Evolutionary conservation across 164 flowering plant species (phyloP), one percentile per base, ranked within the genome.

Genomic region (Warburgia ugandensis): DNA sequence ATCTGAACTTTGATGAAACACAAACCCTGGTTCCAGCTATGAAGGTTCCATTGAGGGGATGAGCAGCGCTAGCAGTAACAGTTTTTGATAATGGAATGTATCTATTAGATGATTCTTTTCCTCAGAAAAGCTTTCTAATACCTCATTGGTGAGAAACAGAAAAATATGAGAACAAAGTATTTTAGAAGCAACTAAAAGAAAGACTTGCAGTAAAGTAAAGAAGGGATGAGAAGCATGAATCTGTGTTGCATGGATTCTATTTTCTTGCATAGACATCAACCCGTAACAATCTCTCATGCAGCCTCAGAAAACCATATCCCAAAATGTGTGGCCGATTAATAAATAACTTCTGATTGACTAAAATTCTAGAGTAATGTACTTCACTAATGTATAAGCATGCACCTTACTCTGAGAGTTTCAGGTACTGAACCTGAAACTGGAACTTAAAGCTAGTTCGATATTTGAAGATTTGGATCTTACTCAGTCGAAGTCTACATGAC

Each of bases 1-100:
- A 38, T 19, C 17, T 28, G 16, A 6, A 39, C n/a, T 4, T 2
- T 19, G 26, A 36, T 13, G 11, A 38, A 21, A 45, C 25, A 60
- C 75, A 57, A 50, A 83, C 97, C 96, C 77, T 76, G 29, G 98
- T 83, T 62, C 95, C 98, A 48, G 76, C 96, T 43, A 91, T 49
- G 59, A 91, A 73, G 54, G 83, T 71, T 30, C 73, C 80, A 66
- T 79, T 77, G 52, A 77, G 71, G 29, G 96, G 98, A 73, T 91
- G 97, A 42, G 83, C 50, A 26, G 82, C 79, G 64, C 92, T 85
- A 25, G 66, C 84, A 21, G 87, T 79, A 64, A 80, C 81, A 41
- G 65, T 58, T 71, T 78, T 77, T 22, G 87, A 77, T 32, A 76
- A 65, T 26, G 85, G 65, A 54, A 91, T 44, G 56, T 74, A 83